Percentiles rank a stretch among this genome's conserved stretches.
phyloP scores from a whole-genome alignment of 2,329 filamentous ascomycete species.

The Madurella fahalii region DNA sequence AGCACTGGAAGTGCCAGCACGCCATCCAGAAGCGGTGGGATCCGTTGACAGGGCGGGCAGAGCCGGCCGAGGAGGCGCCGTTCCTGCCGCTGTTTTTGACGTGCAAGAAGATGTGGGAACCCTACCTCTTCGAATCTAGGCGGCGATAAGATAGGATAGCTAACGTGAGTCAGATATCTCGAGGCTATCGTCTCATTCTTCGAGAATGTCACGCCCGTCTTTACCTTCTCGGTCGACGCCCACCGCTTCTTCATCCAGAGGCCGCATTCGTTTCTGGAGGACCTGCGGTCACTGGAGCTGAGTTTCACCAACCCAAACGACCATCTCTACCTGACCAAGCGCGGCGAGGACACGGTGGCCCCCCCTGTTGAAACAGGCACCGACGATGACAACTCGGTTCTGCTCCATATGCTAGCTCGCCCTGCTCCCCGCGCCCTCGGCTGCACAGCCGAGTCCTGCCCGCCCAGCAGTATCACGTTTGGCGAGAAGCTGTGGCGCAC shows the following conservation, averaged over 20 bases:
- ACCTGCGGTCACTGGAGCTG: slow-evolving; percentile 23
- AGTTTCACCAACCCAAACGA: slow-evolving; percentile 25
- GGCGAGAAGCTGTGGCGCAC: slow-evolving; percentile 11
- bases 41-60: slow-evolving; percentile 3
- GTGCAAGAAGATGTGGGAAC: slow-evolving; percentile 25
- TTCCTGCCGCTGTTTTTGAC: slow-evolving; percentile 25
- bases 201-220: slow-evolving; percentile 25
- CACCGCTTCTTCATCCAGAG: slow-evolving; percentile 24
- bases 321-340: slow-evolving; percentile 21
- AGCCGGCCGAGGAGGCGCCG: slow-evolving; percentile 2
- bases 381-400: neutral
- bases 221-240: slow-evolving; percentile 27
- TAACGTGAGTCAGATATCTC: slow-evolving; percentile 16
- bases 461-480: neutral
- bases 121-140: neutral
- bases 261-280: slow-evolving; percentile 15
- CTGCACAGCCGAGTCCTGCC: neutral
- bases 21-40: slow-evolving; percentile 23
- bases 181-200: slow-evolving; percentile 24
- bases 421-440: neutral
- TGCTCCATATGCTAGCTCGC: neutral
- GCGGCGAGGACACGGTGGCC: neutral
- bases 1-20: slow-evolving; percentile 27
- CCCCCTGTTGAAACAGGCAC: neutral
- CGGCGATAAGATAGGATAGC: too few species aligned